Conservation (phyloP, 73 alveolate species). For the Tetrahymena malaccensis region DNA sequence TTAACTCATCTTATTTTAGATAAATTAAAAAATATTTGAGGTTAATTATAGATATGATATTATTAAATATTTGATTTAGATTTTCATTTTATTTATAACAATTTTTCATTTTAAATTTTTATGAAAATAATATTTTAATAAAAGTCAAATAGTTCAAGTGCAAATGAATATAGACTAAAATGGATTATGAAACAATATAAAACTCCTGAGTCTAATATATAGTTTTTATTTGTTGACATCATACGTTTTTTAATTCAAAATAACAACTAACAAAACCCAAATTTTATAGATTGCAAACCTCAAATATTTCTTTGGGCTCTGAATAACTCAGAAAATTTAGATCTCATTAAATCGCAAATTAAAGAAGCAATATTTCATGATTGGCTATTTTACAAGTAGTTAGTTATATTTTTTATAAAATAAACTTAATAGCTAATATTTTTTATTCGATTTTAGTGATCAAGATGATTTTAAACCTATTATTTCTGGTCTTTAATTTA, state of each 20-base stretch:
- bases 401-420: background rate
- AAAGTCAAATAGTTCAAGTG: background rate
- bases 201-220: background rate
- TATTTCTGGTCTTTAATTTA: background rate
- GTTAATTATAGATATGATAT: no score
- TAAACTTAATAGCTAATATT: background rate
- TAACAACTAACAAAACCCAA: background rate
- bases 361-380: background rate
- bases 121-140: background rate
- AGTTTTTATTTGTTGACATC: background rate
- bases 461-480: background rate
- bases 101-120: no score
- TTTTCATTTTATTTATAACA: no score
- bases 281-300: background rate
- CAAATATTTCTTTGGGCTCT: background rate
- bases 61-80: no score
- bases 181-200: background rate
- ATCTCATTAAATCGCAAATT: background rate
- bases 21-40: no score
- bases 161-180: background rate
- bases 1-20: no score
- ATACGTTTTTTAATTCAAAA: background rate
- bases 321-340: background rate
- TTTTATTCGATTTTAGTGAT: background rate
- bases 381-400: background rate